Evolutionary conservation across 2,329 filamentous ascomycete species (phyloP), one percentile per base, ranked within the genome.

Genomic region (Calonectria henricotiae): DNA sequence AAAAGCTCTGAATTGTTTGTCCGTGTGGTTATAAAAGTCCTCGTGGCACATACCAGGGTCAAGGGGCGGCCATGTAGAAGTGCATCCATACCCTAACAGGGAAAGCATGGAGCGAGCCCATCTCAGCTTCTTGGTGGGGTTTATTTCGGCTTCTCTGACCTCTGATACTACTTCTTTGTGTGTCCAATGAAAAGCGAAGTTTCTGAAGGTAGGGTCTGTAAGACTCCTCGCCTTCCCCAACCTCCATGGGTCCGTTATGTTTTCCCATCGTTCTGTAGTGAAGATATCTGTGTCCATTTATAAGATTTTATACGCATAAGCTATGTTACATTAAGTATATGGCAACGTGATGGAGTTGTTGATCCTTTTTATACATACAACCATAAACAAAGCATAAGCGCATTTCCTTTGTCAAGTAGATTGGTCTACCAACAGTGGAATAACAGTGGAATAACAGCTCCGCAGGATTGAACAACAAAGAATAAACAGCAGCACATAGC

Each of bases 41-140:
- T 20, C 8, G 1, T 47, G 27, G 27, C 62, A 13, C 27, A 35
- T 49, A 15, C 70, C 66, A 32, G 74, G 70, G 17, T 75, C 65
- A n/a, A 69, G 39, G 2, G 73, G 70, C 15, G 74, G 74, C 71
- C 71, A 75, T 13, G 67, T 65, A 20, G 25, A 58, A 9, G 70
- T 49, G 37, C 51, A n/a, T 5, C 55, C 41, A 60, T 20, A 44
- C 5, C 67, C 74, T 35, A 68, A 67, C 5, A 65, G 64, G n/a
- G 20, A 32, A 15, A 44, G 9, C 20, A 39, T 23, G 5, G 20
- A 17, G 9, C 51, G 51, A 39, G 32, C 1, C 17, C n/a, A 13
- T 35, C 51, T 23, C 32, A 39, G 15, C n/a, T 37, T 58, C n/a
- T 39, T 58, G 30, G 30, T 39, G n/a, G 51, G 32, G 4, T 20